Percentiles rank a stretch among this genome's conserved stretches.
These are phyloP conservation scores for Chaetomium sp. DNA, from an alignment of 2,329 filamentous ascomycete species.

Conservation along the genomic window DNA sequence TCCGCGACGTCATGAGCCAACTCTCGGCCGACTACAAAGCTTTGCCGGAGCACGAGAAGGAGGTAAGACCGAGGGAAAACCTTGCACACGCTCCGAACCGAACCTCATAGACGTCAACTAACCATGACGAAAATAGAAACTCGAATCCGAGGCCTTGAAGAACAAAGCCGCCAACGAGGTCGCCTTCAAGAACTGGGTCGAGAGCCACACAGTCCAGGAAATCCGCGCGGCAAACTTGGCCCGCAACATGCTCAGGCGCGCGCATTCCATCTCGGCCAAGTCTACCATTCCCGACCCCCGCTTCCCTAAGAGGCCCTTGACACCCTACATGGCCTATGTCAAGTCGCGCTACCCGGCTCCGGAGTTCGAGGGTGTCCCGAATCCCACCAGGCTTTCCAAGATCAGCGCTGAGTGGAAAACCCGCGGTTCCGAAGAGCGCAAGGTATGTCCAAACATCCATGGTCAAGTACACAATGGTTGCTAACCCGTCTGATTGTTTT, in stretches of 20 bases:
- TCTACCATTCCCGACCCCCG: constrained; percentile 50
- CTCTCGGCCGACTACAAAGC: constrained; percentile 43
- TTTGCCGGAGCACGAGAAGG: constrained; percentile 45
- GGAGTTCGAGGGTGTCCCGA: constrained; percentile 23
- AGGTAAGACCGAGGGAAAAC: constrained; percentile 44
- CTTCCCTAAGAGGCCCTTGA: constrained; percentile 45
- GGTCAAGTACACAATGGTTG: neutral
- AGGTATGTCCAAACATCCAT: constrained; percentile 39
- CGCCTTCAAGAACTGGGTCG: constrained; percentile 52
- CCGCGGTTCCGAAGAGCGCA: constrained; percentile 47
- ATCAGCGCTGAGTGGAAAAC: constrained; percentile 48
- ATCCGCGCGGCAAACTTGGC: constrained; percentile 53
- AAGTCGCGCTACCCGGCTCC: constrained; percentile 44
- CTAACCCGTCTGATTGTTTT: neutral
- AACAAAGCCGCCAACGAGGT: constrained; percentile 49
- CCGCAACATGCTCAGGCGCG: constrained; percentile 46
- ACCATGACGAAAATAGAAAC: constrained; percentile 37
- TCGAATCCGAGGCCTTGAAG: constrained; percentile 40
- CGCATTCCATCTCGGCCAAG: constrained; percentile 29
- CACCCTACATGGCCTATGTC: constrained; percentile 44
- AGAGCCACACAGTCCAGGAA: constrained; percentile 43
- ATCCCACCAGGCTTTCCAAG: constrained; percentile 33
- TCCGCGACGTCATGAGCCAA: neutral
- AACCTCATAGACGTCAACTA: neutral
- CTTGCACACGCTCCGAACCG: neutral